phyloP scores from a whole-genome alignment of 192 early-diverging fungal genomes.

The Rhizophagus clarus region DNA sequence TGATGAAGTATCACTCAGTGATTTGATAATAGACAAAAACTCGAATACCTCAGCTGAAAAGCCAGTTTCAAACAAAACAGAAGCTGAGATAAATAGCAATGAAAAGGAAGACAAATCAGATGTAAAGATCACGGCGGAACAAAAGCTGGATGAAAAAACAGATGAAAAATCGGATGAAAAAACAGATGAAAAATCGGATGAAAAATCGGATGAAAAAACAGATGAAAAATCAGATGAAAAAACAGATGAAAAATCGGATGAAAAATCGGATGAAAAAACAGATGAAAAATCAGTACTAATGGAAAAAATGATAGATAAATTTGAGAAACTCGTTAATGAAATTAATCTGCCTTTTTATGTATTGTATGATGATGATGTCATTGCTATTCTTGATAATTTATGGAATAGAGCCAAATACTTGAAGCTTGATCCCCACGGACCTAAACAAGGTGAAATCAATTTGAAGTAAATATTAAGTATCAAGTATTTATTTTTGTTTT shows the following conservation, averaged over 20 bases:
- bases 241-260: neutral
- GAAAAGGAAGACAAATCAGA: too few species aligned
- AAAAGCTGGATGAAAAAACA: too few species aligned
- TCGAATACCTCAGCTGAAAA: neutral
- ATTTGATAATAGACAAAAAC: neutral
- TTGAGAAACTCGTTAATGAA: slow-evolving; percentile 75
- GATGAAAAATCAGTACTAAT: slow-evolving; percentile 20
- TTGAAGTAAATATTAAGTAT: slow-evolving; percentile 55
- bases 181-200: too few species aligned
- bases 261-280: neutral
- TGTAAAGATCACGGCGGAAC: too few species aligned
- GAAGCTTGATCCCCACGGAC: slow-evolving; percentile 85
- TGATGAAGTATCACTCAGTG: too few species aligned
- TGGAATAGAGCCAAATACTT: slow-evolving; percentile 80
- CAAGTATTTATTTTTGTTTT: too few species aligned
- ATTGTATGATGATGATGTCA: slow-evolving; percentile 79
- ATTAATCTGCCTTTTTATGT: slow-evolving; percentile 87
- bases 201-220: neutral
- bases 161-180: slow-evolving; percentile 38
- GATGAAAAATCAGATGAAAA: slow-evolving; percentile 38
- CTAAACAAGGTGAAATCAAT: slow-evolving; percentile 76
- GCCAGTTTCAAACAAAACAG: neutral
- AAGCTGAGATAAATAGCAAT: too few species aligned
- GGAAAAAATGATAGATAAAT: slow-evolving; percentile 50
- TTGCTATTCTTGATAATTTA: slow-evolving; percentile 71